phyloP scores from a whole-genome alignment of 176 grass and related monocot genomes.

The Leersia perrieri region DNA sequence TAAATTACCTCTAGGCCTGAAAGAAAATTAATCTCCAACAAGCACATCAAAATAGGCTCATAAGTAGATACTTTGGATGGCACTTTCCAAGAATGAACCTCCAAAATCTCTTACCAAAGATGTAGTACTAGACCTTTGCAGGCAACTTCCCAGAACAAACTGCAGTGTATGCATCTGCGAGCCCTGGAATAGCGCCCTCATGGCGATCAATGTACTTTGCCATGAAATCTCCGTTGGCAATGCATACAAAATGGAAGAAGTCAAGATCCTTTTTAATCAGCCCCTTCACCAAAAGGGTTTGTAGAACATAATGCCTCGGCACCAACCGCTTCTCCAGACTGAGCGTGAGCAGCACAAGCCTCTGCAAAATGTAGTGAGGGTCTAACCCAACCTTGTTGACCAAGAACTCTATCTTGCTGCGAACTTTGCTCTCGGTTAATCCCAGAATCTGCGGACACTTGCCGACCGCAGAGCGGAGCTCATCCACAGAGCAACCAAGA shows the following conservation, averaged over 20 bases:
- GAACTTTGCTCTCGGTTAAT: background rate
- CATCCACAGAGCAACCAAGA: conserved; percentile 13
- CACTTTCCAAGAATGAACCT: too few species aligned
- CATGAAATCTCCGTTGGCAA: background rate
- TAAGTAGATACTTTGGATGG: too few species aligned
- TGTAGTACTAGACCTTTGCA: too few species aligned
- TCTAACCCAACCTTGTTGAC: background rate
- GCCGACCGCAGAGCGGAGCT: background rate
- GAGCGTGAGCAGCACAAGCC: background rate
- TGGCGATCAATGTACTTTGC: background rate
- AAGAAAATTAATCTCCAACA: too few species aligned
- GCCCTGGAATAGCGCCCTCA: background rate
- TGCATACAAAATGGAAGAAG: too few species aligned
- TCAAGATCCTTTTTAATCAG: too few species aligned
- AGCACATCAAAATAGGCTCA: too few species aligned
- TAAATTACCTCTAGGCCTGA: too few species aligned
- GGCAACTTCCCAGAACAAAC: too few species aligned
- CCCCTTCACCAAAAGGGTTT: background rate
- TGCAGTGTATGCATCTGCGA: background rate
- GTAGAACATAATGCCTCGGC: background rate
- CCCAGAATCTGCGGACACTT: background rate
- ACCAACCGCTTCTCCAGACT: conserved; percentile 33
- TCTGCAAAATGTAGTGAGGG: background rate
- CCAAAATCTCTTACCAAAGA: too few species aligned
- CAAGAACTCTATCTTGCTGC: conserved; percentile 17